A percentile compares a stretch with the other conserved stretches of the same genome.
Evolutionary conservation across 352 stramenopile species (phyloP).

Genomic region (Blastocystis hominis): DNA sequence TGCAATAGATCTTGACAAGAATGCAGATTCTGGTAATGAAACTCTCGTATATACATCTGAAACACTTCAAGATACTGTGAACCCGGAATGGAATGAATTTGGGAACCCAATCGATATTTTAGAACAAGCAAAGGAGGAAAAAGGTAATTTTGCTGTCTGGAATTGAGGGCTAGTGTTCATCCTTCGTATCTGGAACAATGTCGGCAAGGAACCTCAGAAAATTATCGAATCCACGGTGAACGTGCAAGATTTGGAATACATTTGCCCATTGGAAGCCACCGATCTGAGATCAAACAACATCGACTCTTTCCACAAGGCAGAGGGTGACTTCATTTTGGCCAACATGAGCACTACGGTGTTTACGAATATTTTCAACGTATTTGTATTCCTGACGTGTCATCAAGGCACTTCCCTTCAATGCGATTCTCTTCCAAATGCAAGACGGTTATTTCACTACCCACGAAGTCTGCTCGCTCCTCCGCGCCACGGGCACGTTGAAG

Average conservation of each 20-base stretch:
- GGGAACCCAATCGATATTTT: conserved; percentile 18
- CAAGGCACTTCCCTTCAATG: conserved; percentile 42
- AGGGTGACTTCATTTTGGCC: background rate
- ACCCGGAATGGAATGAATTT: conserved; percentile 52
- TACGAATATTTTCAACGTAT: conserved; percentile 21
- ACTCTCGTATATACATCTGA: background rate
- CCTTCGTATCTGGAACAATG: conserved; percentile 53
- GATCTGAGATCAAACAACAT: background rate
- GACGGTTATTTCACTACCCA: conserved; percentile 44
- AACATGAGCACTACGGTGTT: background rate
- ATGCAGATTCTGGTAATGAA: background rate
- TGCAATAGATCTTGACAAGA: background rate
- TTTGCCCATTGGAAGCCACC: background rate
- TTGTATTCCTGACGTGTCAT: background rate
- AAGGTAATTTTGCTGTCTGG: background rate
- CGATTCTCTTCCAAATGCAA: conserved; percentile 31
- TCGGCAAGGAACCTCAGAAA: background rate
- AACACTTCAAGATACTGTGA: conserved; percentile 4
- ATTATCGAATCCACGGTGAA: background rate
- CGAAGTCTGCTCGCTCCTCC: conserved; percentile 10
- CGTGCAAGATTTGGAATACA: conserved; percentile 42
- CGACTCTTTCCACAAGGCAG: background rate
- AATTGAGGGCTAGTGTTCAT: background rate
- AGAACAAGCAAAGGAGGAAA: background rate
- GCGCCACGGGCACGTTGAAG: background rate